phyloP scores from a whole-genome alignment of 495 filamentous ascomycete species.

The Xylaria cubensis region DNA sequence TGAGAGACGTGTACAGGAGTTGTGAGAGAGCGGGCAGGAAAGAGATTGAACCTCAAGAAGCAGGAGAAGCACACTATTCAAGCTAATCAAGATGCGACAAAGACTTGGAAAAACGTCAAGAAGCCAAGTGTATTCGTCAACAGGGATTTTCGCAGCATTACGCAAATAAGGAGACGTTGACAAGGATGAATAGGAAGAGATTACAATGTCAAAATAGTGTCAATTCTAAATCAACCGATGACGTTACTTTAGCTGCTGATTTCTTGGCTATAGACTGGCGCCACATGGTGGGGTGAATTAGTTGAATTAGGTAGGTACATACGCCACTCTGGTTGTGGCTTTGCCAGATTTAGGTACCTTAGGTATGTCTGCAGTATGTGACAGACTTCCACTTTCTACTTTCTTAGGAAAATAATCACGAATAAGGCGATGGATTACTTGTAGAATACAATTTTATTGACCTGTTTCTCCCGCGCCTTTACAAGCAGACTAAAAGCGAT shows the following conservation, averaged over 20 bases:
- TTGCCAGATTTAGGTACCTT: not conserved
- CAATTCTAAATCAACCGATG: constrained; percentile 12
- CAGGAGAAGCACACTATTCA: not conserved
- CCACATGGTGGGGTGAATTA: not conserved
- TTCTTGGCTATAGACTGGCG: not conserved
- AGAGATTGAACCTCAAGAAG: not conserved
- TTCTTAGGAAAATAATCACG: not conserved
- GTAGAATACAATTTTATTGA: not conserved
- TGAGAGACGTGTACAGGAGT: not conserved
- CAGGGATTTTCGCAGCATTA: not conserved
- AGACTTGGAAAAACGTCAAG: not conserved
- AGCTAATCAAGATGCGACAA: not conserved
- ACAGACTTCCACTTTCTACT: not conserved
- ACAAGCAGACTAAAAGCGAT: constrained; percentile 10
- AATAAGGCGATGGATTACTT: not conserved
- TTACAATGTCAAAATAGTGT: no score
- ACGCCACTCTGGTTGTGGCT: constrained; percentile 3
- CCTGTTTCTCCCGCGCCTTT: not conserved
- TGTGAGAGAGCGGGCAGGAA: not conserved
- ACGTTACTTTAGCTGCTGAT: constrained; percentile 8
- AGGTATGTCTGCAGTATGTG: not conserved
- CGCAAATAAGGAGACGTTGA: no score
- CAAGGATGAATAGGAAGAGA: no score
- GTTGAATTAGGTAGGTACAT: no score
- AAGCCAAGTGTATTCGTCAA: not conserved